Evolutionary conservation across 768 basidiomycete genomes (phyloP).

Genomic region (Leccinum subtestaceum): DNA sequence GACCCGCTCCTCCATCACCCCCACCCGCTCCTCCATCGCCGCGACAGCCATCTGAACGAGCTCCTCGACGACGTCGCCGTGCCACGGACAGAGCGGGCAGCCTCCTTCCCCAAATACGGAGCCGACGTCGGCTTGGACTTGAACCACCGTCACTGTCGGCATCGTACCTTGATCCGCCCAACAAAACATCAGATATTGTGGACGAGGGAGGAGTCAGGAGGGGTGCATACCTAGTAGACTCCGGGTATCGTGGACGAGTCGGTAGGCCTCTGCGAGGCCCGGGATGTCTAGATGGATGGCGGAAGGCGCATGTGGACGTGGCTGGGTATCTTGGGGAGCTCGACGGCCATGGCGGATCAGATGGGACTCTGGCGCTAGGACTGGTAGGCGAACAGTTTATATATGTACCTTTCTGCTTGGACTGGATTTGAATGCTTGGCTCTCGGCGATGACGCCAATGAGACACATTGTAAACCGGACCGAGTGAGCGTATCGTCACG

Average conservation of each 20-base stretch:
- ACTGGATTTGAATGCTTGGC: background rate
- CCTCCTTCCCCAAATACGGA: background rate
- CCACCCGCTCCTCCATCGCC: background rate
- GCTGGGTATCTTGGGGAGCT: background rate
- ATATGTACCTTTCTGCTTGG: background rate
- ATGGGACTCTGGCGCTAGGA: background rate
- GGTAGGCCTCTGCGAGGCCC: background rate
- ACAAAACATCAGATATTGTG: fast-evolving
- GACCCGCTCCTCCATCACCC: background rate
- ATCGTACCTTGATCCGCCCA: background rate
- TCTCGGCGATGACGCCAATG: background rate
- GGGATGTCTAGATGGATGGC: background rate
- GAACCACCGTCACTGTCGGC: background rate
- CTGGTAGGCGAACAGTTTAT: background rate
- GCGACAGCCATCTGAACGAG: background rate
- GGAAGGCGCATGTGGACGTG: background rate
- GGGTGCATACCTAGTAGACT: background rate
- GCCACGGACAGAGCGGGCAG: background rate
- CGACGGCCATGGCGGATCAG: background rate
- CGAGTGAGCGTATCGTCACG: background rate
- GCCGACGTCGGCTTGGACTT: background rate
- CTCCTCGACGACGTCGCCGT: background rate
- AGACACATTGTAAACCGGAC: background rate
- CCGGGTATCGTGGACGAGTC: background rate
- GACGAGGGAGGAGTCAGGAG: background rate